Percentiles rank a stretch among this genome's conserved stretches.
Evolutionary conservation across 768 basidiomycete genomes (phyloP).

Genomic region (Lentinula aciculospora): DNA sequence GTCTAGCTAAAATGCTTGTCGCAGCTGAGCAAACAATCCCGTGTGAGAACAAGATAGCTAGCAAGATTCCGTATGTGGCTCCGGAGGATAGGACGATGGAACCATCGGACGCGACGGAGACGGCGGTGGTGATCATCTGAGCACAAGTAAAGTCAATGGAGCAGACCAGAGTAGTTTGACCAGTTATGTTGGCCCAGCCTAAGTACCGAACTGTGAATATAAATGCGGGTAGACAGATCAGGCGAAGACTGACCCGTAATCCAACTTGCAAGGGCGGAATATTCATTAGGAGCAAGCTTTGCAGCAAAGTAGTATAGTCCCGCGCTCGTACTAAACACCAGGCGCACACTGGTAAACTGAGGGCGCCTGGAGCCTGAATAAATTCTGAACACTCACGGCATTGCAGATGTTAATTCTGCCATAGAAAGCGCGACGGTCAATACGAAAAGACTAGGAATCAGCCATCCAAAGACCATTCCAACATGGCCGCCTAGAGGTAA

Average conservation of each 20-base stretch:
- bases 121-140: conserved; percentile 72
- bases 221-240: not conserved
- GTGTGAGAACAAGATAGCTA: conserved; percentile 61
- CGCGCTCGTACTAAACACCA: conserved; percentile 55
- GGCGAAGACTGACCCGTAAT: conserved; percentile 42
- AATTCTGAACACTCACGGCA: conserved; percentile 51
- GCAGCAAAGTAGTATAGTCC: conserved; percentile 78
- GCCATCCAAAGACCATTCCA: conserved; percentile 74
- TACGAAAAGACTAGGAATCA: conserved; percentile 66
- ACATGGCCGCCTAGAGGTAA: conserved; percentile 57
- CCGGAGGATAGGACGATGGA: conserved; percentile 45
- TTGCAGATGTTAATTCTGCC: conserved; percentile 67
- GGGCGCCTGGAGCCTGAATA: not conserved
- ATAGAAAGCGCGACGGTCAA: conserved; percentile 64
- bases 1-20: conserved; percentile 54
- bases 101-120: conserved; percentile 56
- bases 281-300: conserved; percentile 59
- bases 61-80: conserved; percentile 61
- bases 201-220: conserved; percentile 12
- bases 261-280: conserved; percentile 61
- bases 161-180: conserved; percentile 64
- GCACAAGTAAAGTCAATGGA: conserved; percentile 76
- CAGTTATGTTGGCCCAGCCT: conserved; percentile 72
- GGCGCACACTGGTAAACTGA: too few species aligned
- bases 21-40: conserved; percentile 69